Evolutionary conservation across 2,329 filamentous ascomycete genomes (phyloP).

Genomic region (Monilinia polystroma): DNA sequence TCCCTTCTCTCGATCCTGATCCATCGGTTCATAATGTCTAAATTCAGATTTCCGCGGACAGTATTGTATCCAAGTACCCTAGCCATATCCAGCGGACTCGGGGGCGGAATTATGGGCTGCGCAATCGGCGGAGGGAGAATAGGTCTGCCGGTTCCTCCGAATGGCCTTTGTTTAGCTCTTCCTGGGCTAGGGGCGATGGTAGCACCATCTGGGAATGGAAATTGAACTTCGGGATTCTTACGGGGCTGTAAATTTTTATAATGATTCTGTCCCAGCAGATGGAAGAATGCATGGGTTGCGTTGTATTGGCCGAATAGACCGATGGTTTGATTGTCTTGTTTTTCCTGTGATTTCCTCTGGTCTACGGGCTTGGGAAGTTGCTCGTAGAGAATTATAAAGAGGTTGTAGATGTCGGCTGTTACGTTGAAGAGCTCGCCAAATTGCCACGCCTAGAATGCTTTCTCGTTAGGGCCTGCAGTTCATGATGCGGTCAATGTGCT

Average conservation of each 20-base stretch:
- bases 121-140: conserved; percentile 1
- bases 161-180: not conserved
- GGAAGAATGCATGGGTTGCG: conserved; percentile 1
- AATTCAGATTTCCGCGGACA: not conserved
- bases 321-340: not conserved
- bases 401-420: conserved; percentile 13
- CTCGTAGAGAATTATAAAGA: conserved; percentile 6
- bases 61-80: conserved; percentile 5
- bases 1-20: not conserved
- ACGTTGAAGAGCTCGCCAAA: not conserved
- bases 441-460: conserved; percentile 7
- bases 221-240: not conserved
- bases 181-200: not conserved
- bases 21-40: not conserved
- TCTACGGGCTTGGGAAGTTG: not conserved
- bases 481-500: too few species aligned
- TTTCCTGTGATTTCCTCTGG: not conserved
- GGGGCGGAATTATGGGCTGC: not conserved
- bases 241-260: not conserved
- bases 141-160: not conserved
- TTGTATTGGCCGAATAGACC: conserved; percentile 10
- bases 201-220: conserved; percentile 6
- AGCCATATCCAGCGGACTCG: not conserved
- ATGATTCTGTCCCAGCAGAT: not conserved
- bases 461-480: not conserved